These are phyloP conservation scores for Rhynchosporium graminicola DNA, from an alignment of 2,329 filamentous ascomycete species.

Conservation along the genomic window DNA sequence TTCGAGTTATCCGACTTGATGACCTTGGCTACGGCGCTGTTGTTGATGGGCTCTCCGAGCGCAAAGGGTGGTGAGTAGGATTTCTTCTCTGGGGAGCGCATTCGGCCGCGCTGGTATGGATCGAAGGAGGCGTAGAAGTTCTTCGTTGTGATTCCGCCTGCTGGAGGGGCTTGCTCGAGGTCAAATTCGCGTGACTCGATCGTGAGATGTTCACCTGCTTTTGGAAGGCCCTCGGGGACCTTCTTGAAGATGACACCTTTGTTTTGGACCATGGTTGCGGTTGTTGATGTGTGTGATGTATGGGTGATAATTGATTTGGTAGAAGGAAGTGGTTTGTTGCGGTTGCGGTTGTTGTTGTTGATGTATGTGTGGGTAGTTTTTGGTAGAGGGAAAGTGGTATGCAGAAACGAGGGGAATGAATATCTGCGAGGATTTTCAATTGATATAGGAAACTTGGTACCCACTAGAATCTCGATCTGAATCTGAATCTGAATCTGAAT, in stretches of 20 bases:
- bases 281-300: neutral
- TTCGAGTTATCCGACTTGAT: slow-evolving; percentile 65
- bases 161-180: slow-evolving; percentile 57
- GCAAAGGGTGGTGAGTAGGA: slow-evolving; percentile 68
- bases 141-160: slow-evolving; percentile 69
- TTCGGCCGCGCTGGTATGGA: slow-evolving; percentile 80
- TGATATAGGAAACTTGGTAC: neutral
- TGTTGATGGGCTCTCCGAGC: slow-evolving; percentile 64
- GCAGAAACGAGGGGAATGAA: neutral
- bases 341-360: slow-evolving; percentile 21
- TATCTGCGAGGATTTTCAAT: neutral
- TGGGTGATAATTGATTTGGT: too few relatives aligned
- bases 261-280: slow-evolving; percentile 56
- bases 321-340: too few relatives aligned
- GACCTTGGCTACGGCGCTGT: slow-evolving; percentile 65
- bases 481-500: too few relatives aligned
- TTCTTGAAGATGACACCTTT: slow-evolving; percentile 75
- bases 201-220: slow-evolving; percentile 68
- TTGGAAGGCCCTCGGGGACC: slow-evolving; percentile 65
- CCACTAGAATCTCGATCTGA: neutral
- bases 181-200: slow-evolving; percentile 70
- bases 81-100: slow-evolving; percentile 64
- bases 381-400: neutral
- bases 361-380: neutral
- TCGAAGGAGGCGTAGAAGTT: slow-evolving; percentile 71